Evolutionary conservation across 495 filamentous ascomycete genomes (phyloP), one percentile per base, ranked within the genome.

Genomic region (Aspergillus coremiiformis): DNA sequence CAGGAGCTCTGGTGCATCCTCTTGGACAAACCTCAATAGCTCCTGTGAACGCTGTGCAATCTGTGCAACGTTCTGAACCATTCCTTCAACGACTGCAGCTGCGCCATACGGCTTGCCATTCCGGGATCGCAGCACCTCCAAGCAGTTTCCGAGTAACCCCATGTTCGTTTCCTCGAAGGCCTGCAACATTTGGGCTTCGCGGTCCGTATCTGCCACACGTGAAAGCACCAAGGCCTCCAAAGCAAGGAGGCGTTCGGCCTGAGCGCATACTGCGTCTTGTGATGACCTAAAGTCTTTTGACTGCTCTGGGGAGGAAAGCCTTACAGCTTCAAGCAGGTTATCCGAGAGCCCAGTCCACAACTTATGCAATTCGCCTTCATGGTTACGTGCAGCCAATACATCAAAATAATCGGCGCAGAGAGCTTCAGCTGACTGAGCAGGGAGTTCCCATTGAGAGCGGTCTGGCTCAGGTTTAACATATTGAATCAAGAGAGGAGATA

Each of bases 61-160:
- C 17, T 66, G 67, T 0, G 75, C 70, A 19, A 80, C 60, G n/a
- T 56, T 65, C 37, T 67, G 64, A 37, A 77, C 56, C 47, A 70
- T 72, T 35, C 74, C 67, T 52, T 80, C 74, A 3, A 93, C 60
- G 3, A 82, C 74, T 5, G 78, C 78, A 17, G 90, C 87, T 12
- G 85, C 85, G 12, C 85, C 87, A 58, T 87, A 95, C 0, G 89
- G 86, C 59, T 93, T 93, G 39, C 88, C 89, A 55, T 90, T 87
- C 43, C 86, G 74, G 22, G 69, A 69, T 35, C 66, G 68, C 14
- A 85, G 51, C 3, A 80, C 63, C 15, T 75, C 57, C 12, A 82
- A 51, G 45, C 81, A 78, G 35, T 68, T 68, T 26, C 68, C 62
- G 11, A 85, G 61, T 41, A 86, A 69, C 4, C 52, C 53, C 9